Percentiles rank a stretch among this genome's conserved stretches.
Conservation (phyloP, 2,329 filamentous ascomycete genomes). For the Shiraia bambusicola region DNA sequence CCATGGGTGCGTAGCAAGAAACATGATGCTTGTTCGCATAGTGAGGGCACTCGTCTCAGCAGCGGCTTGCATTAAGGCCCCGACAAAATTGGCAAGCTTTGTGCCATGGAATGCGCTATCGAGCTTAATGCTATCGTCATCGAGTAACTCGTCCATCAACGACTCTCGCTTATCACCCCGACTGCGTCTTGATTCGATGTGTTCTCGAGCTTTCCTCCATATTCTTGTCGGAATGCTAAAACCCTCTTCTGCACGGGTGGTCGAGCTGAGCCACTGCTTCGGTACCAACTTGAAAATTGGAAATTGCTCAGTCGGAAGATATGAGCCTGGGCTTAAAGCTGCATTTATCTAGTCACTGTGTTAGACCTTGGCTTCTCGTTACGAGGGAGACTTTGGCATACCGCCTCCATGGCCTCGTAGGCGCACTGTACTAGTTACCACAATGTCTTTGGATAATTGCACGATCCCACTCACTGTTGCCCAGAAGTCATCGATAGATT, state of each 20-base stretch:
- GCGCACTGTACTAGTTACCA: conserved; percentile 11
- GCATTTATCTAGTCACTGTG: conserved; percentile 8
- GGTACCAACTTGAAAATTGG: conserved; percentile 28
- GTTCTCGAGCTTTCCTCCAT: conserved; percentile 20
- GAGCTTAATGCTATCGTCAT: conserved; percentile 10
- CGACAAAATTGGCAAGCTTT: conserved; percentile 21
- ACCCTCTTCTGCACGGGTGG: conserved; percentile 14
- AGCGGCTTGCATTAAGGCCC: conserved; percentile 22
- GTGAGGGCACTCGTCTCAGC: conserved; percentile 23
- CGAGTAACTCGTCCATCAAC: conserved; percentile 28
- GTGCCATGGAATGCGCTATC: conserved; percentile 15
- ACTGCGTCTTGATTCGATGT: conserved; percentile 19
- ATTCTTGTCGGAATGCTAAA: conserved; percentile 15
- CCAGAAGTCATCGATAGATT: conserved; percentile 23
- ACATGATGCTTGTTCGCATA: conserved; percentile 23
- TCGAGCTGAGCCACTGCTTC: conserved; percentile 15
- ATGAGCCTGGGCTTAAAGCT: conserved; percentile 22
- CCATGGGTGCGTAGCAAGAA: conserved; percentile 24
- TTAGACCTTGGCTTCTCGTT: conserved; percentile 5
- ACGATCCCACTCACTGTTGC: conserved; percentile 18
- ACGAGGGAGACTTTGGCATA: conserved; percentile 8
- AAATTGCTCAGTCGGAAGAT: conserved; percentile 26
- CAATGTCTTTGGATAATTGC: neutral
- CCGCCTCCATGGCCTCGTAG: conserved; percentile 23
- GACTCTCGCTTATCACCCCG: conserved; percentile 24